Conservation (phyloP, 192 early-diverging fungal species). For the Podila epigama region DNA sequence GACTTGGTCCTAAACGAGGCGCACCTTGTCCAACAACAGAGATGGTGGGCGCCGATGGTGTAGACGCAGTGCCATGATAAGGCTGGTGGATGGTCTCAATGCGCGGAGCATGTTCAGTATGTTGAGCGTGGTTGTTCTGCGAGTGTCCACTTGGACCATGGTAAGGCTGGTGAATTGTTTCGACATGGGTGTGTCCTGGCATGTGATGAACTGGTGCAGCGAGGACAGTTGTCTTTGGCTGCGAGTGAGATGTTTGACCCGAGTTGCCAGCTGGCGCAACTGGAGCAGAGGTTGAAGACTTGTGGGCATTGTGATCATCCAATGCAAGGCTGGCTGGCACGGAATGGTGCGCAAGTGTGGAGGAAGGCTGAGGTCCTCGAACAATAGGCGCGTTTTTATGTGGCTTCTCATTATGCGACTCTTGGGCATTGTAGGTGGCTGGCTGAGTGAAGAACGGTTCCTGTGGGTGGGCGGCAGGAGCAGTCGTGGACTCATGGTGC, state of each 20-base stretch:
- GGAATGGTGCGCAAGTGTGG: background rate
- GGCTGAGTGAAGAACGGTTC: background rate
- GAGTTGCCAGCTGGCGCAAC: too few relatives aligned
- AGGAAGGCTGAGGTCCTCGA: background rate
- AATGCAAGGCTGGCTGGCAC: background rate
- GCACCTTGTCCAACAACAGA: too few relatives aligned
- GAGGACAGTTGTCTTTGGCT: too few relatives aligned
- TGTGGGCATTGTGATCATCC: background rate
- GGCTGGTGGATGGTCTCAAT: slow-evolving; percentile 5
- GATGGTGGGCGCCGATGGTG: too few relatives aligned
- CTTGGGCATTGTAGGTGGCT: background rate
- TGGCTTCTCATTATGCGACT: background rate
- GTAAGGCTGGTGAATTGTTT: slow-evolving; percentile 12
- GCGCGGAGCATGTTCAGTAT: background rate
- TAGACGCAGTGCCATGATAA: background rate
- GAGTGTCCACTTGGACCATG: background rate
- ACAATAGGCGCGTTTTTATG: background rate
- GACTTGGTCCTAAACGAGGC: background rate
- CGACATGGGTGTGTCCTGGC: background rate
- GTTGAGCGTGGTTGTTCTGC: background rate
- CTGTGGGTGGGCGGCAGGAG: background rate
- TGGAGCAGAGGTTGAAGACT: background rate
- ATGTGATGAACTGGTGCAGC: background rate
- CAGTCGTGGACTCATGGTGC: background rate
- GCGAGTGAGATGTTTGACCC: background rate